Percentiles rank a stretch among this genome's conserved stretches.
phyloP scores from a whole-genome alignment of 1,284 basidiomycete genomes.

The Trametes hirsuta region DNA sequence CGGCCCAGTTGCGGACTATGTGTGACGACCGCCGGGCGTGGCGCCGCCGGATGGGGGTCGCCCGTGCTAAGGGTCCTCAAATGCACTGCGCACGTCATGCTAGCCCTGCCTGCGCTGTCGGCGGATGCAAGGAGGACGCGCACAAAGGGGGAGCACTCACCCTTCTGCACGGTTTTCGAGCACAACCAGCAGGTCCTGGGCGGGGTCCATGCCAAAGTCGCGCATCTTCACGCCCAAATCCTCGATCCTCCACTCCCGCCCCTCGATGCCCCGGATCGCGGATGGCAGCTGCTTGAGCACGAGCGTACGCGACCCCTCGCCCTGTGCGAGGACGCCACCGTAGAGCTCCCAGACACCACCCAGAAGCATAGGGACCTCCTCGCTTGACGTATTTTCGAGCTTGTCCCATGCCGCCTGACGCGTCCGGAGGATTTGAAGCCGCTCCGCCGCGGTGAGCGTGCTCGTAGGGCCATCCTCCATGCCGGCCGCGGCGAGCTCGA shows the following conservation, averaged over 20 bases:
- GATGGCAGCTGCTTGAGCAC: conserved; percentile 56
- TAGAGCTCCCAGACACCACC: conserved; percentile 55
- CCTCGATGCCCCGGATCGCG: conserved; percentile 46
- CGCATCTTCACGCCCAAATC: conserved; percentile 45
- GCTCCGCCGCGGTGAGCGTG: conserved; percentile 36
- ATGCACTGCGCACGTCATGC: conserved; percentile 39
- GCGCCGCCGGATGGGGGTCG: conserved; percentile 47
- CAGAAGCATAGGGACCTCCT: conserved; percentile 41
- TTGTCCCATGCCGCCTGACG: conserved; percentile 53
- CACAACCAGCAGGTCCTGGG: conserved; percentile 60
- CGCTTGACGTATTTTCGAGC: conserved; percentile 43
- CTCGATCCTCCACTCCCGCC: conserved; percentile 50
- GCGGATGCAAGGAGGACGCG: background rate
- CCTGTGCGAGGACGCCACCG: conserved; percentile 61
- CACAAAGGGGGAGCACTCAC: conserved; percentile 6
- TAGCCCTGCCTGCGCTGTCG: background rate
- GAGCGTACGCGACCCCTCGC: conserved; percentile 36
- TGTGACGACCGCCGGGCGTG: conserved; percentile 37
- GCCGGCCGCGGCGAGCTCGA: conserved; percentile 56
- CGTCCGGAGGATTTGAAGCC: conserved; percentile 44
- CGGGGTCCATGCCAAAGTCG: conserved; percentile 67
- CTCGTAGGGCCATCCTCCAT: conserved; percentile 47
- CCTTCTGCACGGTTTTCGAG: conserved; percentile 39
- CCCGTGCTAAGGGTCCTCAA: conserved; percentile 52
- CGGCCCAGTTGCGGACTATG: conserved; percentile 25